These are phyloP conservation scores for Aspergillus hancockii DNA, from an alignment of 495 filamentous ascomycete species.

Conservation along the genomic window DNA sequence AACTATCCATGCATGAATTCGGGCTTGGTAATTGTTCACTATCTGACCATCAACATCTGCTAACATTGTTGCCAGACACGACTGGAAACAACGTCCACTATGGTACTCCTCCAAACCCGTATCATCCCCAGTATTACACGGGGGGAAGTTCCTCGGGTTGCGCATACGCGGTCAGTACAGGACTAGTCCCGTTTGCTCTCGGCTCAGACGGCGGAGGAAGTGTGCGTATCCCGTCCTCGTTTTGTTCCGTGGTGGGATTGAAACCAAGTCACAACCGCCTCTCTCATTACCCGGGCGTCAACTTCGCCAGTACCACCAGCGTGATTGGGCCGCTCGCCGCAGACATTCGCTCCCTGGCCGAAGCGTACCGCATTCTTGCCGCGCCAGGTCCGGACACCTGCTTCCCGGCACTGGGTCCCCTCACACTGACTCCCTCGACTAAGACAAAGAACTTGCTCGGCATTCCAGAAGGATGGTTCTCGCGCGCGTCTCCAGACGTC, in stretches of 20 bases:
- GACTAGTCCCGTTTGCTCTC: constrained; percentile 75
- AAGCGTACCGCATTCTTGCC: constrained; percentile 73
- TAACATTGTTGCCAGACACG: constrained; percentile 51
- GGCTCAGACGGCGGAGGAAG: constrained; percentile 85
- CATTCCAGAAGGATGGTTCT: constrained; percentile 71
- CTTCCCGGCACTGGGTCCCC: constrained; percentile 16
- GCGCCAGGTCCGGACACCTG: constrained; percentile 58
- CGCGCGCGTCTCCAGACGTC: constrained; percentile 62
- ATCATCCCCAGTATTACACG: constrained; percentile 74
- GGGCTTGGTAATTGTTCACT: constrained; percentile 55
- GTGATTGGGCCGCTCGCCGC: constrained; percentile 74
- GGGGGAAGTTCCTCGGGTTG: constrained; percentile 85
- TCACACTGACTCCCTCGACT: constrained; percentile 6
- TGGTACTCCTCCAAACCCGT: constrained; percentile 81
- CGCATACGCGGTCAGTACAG: constrained; percentile 71
- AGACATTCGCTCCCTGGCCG: constrained; percentile 76
- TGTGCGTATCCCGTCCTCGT: constrained; percentile 74
- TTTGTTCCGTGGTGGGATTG: constrained; percentile 82
- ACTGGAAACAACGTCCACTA: constrained; percentile 76
- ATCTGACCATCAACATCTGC: neutral
- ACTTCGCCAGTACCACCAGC: constrained; percentile 59
- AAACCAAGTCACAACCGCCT: constrained; percentile 78
- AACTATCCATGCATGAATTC: constrained; percentile 86
- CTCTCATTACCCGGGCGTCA: constrained; percentile 58
- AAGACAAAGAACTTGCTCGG: constrained; percentile 56